phyloP scores from a whole-genome alignment of 2,329 filamentous ascomycete genomes.

The Scleromitrula shiraiana region DNA sequence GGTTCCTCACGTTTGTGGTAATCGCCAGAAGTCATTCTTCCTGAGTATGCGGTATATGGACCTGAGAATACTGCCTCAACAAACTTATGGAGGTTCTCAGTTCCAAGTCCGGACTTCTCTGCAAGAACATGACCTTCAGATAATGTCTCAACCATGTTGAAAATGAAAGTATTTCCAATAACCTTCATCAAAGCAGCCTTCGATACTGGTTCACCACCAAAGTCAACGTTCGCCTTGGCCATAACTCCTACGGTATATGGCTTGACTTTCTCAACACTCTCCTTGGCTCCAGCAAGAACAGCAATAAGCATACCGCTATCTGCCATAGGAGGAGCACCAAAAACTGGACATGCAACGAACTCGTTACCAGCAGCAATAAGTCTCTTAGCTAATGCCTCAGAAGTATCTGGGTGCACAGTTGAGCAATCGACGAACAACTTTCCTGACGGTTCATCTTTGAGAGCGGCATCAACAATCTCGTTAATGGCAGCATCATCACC shows the following conservation, averaged over 20 bases:
- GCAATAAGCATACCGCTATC: conserved; percentile 63
- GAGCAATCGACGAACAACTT: conserved; percentile 86
- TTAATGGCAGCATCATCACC: conserved; percentile 69
- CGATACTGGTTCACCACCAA: conserved; percentile 59
- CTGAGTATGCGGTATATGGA: conserved; percentile 65
- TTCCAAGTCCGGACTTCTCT: conserved; percentile 72
- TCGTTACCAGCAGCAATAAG: conserved; percentile 53
- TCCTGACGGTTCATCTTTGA: conserved; percentile 49
- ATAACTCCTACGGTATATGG: conserved; percentile 70
- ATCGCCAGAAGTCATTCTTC: conserved; percentile 65
- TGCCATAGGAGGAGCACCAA: conserved; percentile 63
- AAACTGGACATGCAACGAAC: conserved; percentile 67
- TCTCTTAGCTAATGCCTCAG: conserved; percentile 53
- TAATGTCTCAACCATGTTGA: conserved; percentile 66
- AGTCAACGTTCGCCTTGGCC: conserved; percentile 60
- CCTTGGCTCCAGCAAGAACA: conserved; percentile 59
- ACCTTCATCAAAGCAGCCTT: conserved; percentile 65
- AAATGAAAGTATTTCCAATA: conserved; percentile 77
- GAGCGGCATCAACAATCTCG: conserved; percentile 48
- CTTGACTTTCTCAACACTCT: conserved; percentile 53
- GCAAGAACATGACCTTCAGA: conserved; percentile 72
- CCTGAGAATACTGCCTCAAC: conserved; percentile 69
- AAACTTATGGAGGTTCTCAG: conserved; percentile 60
- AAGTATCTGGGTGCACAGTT: conserved; percentile 78
- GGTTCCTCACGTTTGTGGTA: conserved; percentile 71